phyloP scores from a whole-genome alignment of 306 rosid species.

The Vigna nakashimae region DNA sequence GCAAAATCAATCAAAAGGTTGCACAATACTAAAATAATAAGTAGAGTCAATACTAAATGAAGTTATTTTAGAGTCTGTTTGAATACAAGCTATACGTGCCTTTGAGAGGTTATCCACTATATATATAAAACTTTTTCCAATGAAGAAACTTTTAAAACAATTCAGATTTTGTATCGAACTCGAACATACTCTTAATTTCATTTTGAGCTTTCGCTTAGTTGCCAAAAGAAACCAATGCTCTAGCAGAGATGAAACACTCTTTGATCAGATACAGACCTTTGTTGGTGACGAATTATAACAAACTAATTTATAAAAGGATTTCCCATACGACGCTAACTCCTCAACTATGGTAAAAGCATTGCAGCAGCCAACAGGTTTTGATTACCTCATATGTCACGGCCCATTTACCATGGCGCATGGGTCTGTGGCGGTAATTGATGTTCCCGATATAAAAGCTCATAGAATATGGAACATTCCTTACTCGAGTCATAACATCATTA shows the following conservation, averaged over 20 bases:
- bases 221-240: neutral
- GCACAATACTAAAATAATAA: neutral
- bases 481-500: slow-evolving; percentile 63
- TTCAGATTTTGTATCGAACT: no score
- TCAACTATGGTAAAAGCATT: slow-evolving; percentile 17
- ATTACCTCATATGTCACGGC: slow-evolving; percentile 93
- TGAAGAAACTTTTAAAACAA: no score
- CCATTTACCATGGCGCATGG: slow-evolving; percentile 97
- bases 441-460: slow-evolving; percentile 87
- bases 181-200: neutral
- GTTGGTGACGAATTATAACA: slow-evolving; percentile 12
- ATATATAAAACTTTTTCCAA: no score
- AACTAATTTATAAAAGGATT: neutral
- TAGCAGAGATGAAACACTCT: neutral
- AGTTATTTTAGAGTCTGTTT: neutral
- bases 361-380: slow-evolving; percentile 17
- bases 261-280: slow-evolving; percentile 8
- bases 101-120: no score
- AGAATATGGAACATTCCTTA: slow-evolving; percentile 53
- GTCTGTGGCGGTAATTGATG: slow-evolving; percentile 87
- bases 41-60: neutral
- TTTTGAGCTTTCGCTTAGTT: neutral
- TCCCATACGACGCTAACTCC: neutral
- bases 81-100: no score
- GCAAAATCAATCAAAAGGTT: neutral